Base-by-base conservation (phyloP, 257 asterid species). In the Primulina huaijiensis region DNA sequence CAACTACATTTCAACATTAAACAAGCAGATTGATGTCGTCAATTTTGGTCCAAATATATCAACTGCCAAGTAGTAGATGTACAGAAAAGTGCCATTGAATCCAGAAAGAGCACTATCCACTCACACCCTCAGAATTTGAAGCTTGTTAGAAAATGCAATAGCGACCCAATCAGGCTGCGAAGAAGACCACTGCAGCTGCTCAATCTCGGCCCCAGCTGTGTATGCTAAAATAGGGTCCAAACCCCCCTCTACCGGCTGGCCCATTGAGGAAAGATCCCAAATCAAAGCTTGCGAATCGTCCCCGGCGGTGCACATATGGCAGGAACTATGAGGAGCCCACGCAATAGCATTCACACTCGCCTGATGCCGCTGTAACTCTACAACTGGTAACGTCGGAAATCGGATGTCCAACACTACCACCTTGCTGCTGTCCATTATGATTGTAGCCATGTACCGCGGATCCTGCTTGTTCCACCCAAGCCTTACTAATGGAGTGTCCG, bases 161-260 rank as follows among this genome's bases (percentile, higher is more conserved):
- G 97, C 97, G 7, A 90, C 96, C 98, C 97, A 93, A 73, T 93
- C 96, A 61, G 98, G 98, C 80, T 90, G 97, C 5, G 96, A 90
- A 2, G 97, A 88, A 6, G 96, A 90, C 98, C 98, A 93, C 78
- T 93, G 97, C 76, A 93, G 86, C 90, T 93, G 98, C 84, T 93
- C 98, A 64, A 93, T 87, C 82, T 93, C 96, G 0, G 96, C 95
- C 29, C 96, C 97, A 0, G 96, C 95, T n/a, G 97, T 87, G 73
- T 93, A 93, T 5, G 98, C 97, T 72, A 93, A 76, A 64, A 93
- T 93, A 19, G 97, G 98, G 78, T 90, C 98, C 83, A 90, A 74
- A 38, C 99, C 97, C 8, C 97, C 99, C 81, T 90, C 96, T 40
- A 89, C 83, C 0, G 97, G 99, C 79, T 87, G 94, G 40, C 94